Evolutionary conservation across 495 filamentous ascomycete genomes (phyloP).

Genomic region (Corynascus novoguineensis): DNA sequence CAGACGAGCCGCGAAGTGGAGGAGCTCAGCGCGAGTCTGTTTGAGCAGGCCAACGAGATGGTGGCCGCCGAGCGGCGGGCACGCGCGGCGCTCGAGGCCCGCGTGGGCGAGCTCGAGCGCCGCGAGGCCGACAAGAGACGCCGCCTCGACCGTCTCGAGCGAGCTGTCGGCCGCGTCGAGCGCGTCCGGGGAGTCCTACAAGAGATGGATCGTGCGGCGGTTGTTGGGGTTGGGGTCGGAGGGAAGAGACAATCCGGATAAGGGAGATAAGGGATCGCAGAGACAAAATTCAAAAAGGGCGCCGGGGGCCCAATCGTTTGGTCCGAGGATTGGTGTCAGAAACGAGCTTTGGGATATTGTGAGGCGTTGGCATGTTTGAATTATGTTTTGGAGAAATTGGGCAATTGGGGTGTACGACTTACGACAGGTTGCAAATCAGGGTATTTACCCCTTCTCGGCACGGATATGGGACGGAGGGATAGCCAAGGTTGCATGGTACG

Average conservation of each 20-base stretch:
- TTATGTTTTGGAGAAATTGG: too few species aligned
- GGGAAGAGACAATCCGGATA: not conserved
- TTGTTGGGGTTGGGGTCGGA: not conserved
- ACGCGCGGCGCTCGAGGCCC: conserved; percentile 70
- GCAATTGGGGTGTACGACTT: too few species aligned
- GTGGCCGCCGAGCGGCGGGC: conserved; percentile 83
- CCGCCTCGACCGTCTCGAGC: conserved; percentile 68
- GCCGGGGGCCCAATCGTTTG: too few species aligned
- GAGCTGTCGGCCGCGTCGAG: conserved; percentile 73
- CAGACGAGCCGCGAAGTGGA: conserved; percentile 77
- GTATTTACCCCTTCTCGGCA: not conserved
- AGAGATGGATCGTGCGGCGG: conserved; percentile 6
- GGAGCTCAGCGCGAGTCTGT: conserved; percentile 78
- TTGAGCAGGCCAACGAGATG: conserved; percentile 96
- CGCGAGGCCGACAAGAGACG: conserved; percentile 66
- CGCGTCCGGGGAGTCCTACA: conserved; percentile 58
- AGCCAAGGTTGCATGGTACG: not conserved
- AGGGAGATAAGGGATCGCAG: not conserved
- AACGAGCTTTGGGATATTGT: too few species aligned
- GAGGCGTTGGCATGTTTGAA: too few species aligned
- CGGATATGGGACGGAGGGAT: not conserved
- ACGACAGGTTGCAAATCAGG: not conserved
- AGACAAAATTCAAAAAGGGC: too few species aligned
- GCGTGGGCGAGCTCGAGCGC: conserved; percentile 62
- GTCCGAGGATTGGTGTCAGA: too few species aligned